Conservation (phyloP, 2,329 filamentous ascomycete species). For the Alternaria burnsii region DNA sequence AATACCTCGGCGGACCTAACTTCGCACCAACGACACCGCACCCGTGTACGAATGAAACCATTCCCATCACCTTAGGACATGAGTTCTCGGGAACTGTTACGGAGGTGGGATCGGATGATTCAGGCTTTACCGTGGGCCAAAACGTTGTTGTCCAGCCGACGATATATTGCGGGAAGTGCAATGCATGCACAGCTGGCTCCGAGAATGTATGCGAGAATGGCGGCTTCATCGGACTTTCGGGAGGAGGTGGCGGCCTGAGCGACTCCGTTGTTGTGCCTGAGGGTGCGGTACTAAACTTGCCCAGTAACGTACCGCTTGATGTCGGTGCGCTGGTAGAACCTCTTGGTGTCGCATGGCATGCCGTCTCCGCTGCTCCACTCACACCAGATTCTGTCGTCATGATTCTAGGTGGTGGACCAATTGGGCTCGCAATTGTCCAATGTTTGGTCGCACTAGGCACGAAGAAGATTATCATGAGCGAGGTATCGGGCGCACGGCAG, state of each 20-base stretch:
- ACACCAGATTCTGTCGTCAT: conserved; percentile 59
- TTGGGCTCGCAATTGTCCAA: conserved; percentile 68
- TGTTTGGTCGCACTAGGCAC: conserved; percentile 64
- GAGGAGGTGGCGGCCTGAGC: conserved; percentile 64
- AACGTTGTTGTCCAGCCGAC: conserved; percentile 67
- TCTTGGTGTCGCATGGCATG: conserved; percentile 71
- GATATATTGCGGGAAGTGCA: conserved; percentile 65
- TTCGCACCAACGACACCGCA: conserved; percentile 64
- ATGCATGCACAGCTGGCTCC: conserved; percentile 61
- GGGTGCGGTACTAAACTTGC: conserved; percentile 60
- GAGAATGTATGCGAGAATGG: conserved; percentile 67
- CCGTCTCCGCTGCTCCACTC: conserved; percentile 61
- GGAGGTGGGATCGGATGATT: conserved; percentile 64
- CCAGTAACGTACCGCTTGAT: conserved; percentile 61
- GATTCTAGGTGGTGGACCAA: conserved; percentile 69
- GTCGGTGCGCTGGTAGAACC: conserved; percentile 69
- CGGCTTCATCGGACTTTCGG: conserved; percentile 62
- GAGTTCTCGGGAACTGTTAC: conserved; percentile 70
- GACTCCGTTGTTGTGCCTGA: conserved; percentile 64
- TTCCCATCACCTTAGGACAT: conserved; percentile 70
- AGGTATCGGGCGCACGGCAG: conserved; percentile 62
- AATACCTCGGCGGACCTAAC: conserved; percentile 60
- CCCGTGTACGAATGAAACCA: conserved; percentile 63
- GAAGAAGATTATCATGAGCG: conserved; percentile 65
- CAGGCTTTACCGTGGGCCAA: conserved; percentile 62